Conservation (phyloP, 495 filamentous ascomycete species). For the Extremus antarcticus region DNA sequence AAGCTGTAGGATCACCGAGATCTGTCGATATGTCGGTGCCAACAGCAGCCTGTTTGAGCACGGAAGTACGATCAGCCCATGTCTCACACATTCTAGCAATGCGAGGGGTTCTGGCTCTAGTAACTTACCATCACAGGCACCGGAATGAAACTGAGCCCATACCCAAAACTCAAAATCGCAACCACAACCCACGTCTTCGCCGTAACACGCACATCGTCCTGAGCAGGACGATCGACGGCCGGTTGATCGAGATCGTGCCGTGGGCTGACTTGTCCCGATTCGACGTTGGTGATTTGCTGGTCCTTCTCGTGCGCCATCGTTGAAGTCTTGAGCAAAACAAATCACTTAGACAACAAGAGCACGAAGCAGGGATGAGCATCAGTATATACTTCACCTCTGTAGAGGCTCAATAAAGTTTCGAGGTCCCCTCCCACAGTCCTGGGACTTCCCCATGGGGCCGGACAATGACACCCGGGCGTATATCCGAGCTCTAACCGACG, state of each 20-base stretch:
- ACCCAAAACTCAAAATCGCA: not conserved
- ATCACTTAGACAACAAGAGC: no score
- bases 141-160: not conserved
- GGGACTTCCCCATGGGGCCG: not conserved
- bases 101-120: slow-evolving; percentile 18
- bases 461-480: not conserved
- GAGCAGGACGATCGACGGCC: not conserved
- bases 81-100: slow-evolving; percentile 24
- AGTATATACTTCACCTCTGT: not conserved
- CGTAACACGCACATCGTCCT: not conserved
- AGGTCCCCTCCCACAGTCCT: not conserved
- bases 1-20: slow-evolving; percentile 12
- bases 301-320: not conserved
- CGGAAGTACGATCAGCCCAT: slow-evolving; percentile 20
- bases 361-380: not conserved
- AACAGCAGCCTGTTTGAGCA: slow-evolving; percentile 20
- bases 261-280: not conserved
- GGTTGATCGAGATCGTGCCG: not conserved
- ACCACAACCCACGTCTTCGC: not conserved
- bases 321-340: not conserved
- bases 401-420: not conserved
- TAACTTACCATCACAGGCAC: not conserved
- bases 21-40: slow-evolving; percentile 20
- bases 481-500: not conserved
- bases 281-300: not conserved